These are phyloP conservation scores for Thelonectria olida DNA, from an alignment of 2,329 filamentous ascomycete species.

Conservation along the genomic window DNA sequence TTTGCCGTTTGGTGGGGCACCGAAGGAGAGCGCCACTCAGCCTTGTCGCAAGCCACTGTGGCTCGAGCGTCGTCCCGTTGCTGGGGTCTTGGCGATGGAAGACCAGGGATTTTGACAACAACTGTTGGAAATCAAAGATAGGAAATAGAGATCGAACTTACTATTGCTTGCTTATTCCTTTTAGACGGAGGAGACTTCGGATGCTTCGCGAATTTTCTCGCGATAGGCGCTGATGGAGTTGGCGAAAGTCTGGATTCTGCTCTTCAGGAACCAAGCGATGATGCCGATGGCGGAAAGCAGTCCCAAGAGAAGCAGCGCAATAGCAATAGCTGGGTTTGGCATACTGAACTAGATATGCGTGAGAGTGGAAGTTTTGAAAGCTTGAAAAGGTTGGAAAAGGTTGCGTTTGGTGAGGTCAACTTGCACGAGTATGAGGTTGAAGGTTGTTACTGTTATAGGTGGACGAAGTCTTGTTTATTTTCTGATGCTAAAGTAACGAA, in stretches of 20 bases:
- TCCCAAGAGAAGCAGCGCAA: constrained; percentile 46
- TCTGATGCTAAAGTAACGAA: not conserved
- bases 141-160: too few species aligned
- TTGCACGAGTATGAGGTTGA: not conserved
- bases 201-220: constrained; percentile 19
- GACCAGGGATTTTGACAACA: not conserved
- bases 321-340: constrained; percentile 39
- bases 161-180: not conserved
- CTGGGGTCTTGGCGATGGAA: not conserved
- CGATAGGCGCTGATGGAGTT: constrained; percentile 36
- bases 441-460: not conserved
- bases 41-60: constrained; percentile 36
- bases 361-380: not conserved
- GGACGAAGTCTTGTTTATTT: not conserved
- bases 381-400: not conserved
- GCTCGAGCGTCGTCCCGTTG: constrained; percentile 9
- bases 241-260: constrained; percentile 43
- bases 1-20: constrained; percentile 32
- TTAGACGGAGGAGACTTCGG: constrained; percentile 22
- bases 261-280: constrained; percentile 43
- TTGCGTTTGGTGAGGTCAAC: not conserved
- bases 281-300: constrained; percentile 42
- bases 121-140: too few species aligned
- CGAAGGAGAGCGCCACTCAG: constrained; percentile 16
- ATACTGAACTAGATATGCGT: constrained; percentile 30